Evolutionary conservation across 2,329 filamentous ascomycete genomes (phyloP), one percentile per base, ranked within the genome.

Genomic region (Fusarium kyushuense): DNA sequence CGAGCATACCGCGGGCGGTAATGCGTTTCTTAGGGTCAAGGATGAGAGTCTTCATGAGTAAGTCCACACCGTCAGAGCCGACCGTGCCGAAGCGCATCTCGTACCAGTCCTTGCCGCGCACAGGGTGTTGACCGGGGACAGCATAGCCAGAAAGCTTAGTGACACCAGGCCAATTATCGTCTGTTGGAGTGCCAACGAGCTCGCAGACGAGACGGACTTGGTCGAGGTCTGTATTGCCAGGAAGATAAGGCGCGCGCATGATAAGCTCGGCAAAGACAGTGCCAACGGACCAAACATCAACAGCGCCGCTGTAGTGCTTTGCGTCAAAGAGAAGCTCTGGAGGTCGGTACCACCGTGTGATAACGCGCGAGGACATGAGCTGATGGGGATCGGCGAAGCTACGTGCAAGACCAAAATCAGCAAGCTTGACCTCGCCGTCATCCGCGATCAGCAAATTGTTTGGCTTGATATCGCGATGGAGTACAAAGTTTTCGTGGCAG

Each of bases 381-480:
- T 89, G 84, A 74, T 94, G 92, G 0, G 96, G 95, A 78, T 99
- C 96, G 10, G 93, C 91, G 78, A 97, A 97, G 63, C 86, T 88
- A 66, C 96, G 86, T 8, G 96, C 96, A 33, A 99, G 89, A 85
- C 96, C 96, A 74, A 99, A 99, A 90, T 99, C 96, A 35, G 95
- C 96, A 51, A 99, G 88, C 79, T 98, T 98, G 76, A 99, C 89
- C 75, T 95, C 92, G 48, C 96, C 95, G 76, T 97, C 92, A 41
- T 93, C 92, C 23, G 94, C 94, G 73, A 99, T 97, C 62, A 99
- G 86, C 80, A 98, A 83, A 82, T 99, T 99, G 87, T 98, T 98
- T 47, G 95, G 95, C 81, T 99, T 99, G 84, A 99, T 98, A 83
- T 99, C 96, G 73, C 96, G 92, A 81, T 99, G 96, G 30, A 99